These are phyloP conservation scores for Chalciporus sphaerocephalus DNA, from an alignment of 768 basidiomycete species.

Conservation along the genomic window DNA sequence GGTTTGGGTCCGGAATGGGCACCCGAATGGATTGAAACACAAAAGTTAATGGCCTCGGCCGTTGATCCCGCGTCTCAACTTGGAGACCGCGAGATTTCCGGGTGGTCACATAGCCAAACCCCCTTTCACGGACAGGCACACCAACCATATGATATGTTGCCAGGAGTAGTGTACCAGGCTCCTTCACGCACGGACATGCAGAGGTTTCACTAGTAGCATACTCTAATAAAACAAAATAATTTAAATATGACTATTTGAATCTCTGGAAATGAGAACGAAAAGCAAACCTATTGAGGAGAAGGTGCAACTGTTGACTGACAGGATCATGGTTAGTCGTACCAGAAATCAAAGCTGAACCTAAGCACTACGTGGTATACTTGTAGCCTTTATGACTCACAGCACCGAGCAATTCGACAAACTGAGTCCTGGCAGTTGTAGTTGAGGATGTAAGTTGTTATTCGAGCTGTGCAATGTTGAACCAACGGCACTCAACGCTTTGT, in stretches of 20 bases:
- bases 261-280: neutral
- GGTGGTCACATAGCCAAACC: slow-evolving; percentile 8
- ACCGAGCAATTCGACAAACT: too few species aligned
- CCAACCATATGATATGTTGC: slow-evolving; percentile 5
- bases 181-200: neutral
- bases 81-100: slow-evolving; percentile 2
- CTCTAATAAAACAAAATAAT: neutral
- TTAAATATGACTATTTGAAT: neutral
- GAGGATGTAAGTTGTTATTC: too few species aligned
- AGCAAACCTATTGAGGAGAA: neutral
- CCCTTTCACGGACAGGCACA: slow-evolving; percentile 3
- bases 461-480: too few species aligned
- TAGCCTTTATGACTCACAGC: too few species aligned
- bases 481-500: neutral
- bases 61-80: slow-evolving; percentile 1
- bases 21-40: slow-evolving; percentile 1
- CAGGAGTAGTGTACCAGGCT: neutral
- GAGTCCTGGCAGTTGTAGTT: too few species aligned
- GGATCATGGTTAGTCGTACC: too few species aligned
- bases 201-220: slow-evolving; percentile 8
- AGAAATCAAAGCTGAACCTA: too few species aligned
- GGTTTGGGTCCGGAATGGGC: slow-evolving; percentile 5
- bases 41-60: slow-evolving; percentile 5
- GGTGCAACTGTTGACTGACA: too few species aligned
- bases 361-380: too few species aligned